A percentile compares a stretch with the other conserved stretches of the same genome.
phyloP scores from a whole-genome alignment of 768 basidiomycete species.

The Krasilnikovozyma curviuscula region DNA sequence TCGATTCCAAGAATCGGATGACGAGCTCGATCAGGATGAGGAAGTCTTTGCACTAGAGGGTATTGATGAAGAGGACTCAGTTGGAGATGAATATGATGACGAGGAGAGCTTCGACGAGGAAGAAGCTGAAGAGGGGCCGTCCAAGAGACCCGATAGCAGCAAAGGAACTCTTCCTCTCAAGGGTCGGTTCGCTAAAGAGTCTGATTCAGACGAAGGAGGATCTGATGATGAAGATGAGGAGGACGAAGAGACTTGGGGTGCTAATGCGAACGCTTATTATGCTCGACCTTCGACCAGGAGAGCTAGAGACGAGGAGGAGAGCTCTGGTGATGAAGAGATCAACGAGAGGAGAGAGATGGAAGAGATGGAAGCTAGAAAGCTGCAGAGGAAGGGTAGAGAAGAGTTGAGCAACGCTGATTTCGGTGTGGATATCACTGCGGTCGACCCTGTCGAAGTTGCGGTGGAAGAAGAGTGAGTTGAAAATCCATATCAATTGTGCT shows the following conservation, averaged over 20 bases:
- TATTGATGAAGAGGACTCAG: constrained; percentile 24
- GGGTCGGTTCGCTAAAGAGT: constrained; percentile 10
- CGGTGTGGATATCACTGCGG: constrained; percentile 36
- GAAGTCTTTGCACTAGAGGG: constrained; percentile 63
- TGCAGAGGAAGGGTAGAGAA: constrained; percentile 58
- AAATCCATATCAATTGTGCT: background rate
- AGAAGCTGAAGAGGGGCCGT: constrained; percentile 22
- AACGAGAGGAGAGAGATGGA: constrained; percentile 78
- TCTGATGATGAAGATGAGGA: constrained; percentile 23
- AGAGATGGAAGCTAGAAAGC: constrained; percentile 60
- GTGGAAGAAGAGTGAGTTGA: constrained; percentile 9
- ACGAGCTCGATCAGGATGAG: constrained; percentile 40
- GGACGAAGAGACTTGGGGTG: constrained; percentile 65
- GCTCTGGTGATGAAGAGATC: constrained; percentile 43
- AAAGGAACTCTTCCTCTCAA: background rate
- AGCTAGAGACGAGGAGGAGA: constrained; percentile 28
- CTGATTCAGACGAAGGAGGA: background rate
- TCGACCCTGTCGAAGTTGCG: constrained; percentile 25
- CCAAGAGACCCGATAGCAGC: constrained; percentile 16
- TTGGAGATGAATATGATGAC: constrained; percentile 20
- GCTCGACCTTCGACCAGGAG: constrained; percentile 30
- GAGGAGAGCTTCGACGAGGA: constrained; percentile 34
- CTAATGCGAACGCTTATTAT: constrained; percentile 60
- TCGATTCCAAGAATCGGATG: constrained; percentile 23
- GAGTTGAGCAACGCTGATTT: constrained; percentile 61